These are phyloP conservation scores for Paraphaeosphaeria minitans DNA, from an alignment of 2,329 filamentous ascomycete genomes.

Conservation along the genomic window DNA sequence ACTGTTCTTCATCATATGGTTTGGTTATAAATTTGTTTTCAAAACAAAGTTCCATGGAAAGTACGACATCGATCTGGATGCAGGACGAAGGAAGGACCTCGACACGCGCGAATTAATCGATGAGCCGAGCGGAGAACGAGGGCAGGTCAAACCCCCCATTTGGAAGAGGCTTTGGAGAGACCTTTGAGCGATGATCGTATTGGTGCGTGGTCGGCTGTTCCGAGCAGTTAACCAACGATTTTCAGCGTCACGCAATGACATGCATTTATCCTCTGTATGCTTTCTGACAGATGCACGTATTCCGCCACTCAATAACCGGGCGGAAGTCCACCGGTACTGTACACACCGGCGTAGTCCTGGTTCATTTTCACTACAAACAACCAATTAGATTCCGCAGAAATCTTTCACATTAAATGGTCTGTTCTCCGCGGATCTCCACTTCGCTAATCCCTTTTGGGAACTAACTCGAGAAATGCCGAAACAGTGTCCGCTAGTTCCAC, in stretches of 20 bases:
- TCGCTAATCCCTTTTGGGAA: neutral
- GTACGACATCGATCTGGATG: constrained; percentile 48
- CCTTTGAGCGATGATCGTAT: neutral
- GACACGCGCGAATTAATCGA: constrained; percentile 23
- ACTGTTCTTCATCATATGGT: constrained; percentile 54
- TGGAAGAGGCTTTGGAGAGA: constrained; percentile 3
- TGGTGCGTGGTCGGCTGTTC: neutral
- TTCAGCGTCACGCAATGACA: neutral
- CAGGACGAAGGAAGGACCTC: constrained; percentile 45
- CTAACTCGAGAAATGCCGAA: neutral
- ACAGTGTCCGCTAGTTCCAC: neutral
- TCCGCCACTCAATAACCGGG: neutral
- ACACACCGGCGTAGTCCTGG: neutral
- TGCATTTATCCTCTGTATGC: neutral
- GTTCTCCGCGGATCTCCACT: neutral
- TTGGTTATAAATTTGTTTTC: constrained; percentile 54
- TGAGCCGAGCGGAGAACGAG: neutral
- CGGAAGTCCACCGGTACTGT: neutral
- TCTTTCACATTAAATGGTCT: neutral
- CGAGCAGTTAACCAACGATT: neutral
- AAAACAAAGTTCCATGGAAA: constrained; percentile 44
- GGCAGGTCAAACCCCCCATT: neutral
- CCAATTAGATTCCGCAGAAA: neutral
- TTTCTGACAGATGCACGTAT: neutral
- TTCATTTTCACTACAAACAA: neutral